These are phyloP conservation scores for Lupinus albus DNA, from an alignment of 306 rosid genomes.

Conservation along the genomic window DNA sequence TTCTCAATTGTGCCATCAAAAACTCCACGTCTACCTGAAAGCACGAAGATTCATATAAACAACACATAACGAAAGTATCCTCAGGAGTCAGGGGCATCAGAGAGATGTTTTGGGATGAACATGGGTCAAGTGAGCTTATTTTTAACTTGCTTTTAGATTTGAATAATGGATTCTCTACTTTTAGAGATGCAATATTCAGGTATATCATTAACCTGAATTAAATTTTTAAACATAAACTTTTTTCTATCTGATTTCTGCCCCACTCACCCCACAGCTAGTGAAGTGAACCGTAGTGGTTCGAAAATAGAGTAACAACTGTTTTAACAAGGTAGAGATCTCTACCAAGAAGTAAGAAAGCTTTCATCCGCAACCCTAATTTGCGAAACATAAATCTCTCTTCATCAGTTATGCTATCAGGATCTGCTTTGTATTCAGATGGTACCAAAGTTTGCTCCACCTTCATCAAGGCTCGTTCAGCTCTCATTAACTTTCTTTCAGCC, in stretches of 20 bases:
- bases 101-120: conserved; percentile 7
- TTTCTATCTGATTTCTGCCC: conserved; percentile 30
- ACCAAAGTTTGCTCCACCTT: conserved; percentile 74
- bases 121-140: neutral
- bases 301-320: neutral
- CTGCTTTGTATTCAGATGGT: conserved; percentile 72
- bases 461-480: conserved; percentile 75
- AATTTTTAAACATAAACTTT: conserved; percentile 9
- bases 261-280: conserved; percentile 1
- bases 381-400: conserved; percentile 99
- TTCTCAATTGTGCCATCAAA: conserved; percentile 97
- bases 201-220: conserved; percentile 4
- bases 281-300: conserved; percentile 34
- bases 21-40: conserved; percentile 93
- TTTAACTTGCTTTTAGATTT: conserved; percentile 5
- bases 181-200: conserved; percentile 18
- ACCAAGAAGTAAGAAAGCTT: conserved; percentile 97
- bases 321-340: conserved; percentile 35
- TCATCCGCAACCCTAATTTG: conserved; percentile 94
- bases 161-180: conserved; percentile 29
- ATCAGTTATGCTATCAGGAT: conserved; percentile 83
- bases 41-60: conserved; percentile 41
- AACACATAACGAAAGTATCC: neutral
- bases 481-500: conserved; percentile 73
- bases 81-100: neutral